Base-by-base conservation (phyloP, 768 basidiomycete species). In the Nidularia sp. region DNA sequence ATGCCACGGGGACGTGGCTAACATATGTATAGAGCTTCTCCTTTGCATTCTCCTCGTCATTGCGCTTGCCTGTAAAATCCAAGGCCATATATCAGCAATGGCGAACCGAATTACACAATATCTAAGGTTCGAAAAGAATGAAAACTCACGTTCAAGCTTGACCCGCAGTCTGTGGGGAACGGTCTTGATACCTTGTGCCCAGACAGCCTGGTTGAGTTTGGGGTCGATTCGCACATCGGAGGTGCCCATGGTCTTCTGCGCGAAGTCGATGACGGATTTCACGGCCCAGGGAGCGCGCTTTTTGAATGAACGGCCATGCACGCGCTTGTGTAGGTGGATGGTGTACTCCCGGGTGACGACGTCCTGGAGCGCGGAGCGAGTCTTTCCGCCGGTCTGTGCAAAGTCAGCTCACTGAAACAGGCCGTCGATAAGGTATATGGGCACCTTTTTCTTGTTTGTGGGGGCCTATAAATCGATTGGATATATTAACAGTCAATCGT, bases 291-390 rank as follows among this genome's bases (percentile, higher is more conserved):
- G 97, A 13, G 97, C 93, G 62, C 95, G 88, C 83, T 96, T 96
- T 79, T 98, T 98, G 83, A 97, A 98, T 42, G 90, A 88, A 55
- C 88, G 83, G 61, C 88, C 91, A 72, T 93, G 91, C 42, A 94
- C 92, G 60, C 75, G 86, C 74, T 96, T 97, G 86, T 97, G 93
- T 39, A 98, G 77, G 75, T 97, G 93, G 79, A 98, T 89, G 66
- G 96, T 98, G 87, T 98, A 97, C 72, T 99, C 96, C 66, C 95
- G 88, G 59, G 95, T 90, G 59, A 98, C 96, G 75, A 98, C 96
- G 72, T 98, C 96, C 74, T 91, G 84, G 69, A 98, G 91, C 51
- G 96, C 96, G 54, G 93, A 95, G 73, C 96, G 93, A 65, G 84
- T 84, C 83, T 97, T 96, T 74, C 85, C 85, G 70, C 79, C 77